Base-by-base conservation (phyloP, 176 grass and related monocot species). In the Hsuehochloa calcarea region DNA sequence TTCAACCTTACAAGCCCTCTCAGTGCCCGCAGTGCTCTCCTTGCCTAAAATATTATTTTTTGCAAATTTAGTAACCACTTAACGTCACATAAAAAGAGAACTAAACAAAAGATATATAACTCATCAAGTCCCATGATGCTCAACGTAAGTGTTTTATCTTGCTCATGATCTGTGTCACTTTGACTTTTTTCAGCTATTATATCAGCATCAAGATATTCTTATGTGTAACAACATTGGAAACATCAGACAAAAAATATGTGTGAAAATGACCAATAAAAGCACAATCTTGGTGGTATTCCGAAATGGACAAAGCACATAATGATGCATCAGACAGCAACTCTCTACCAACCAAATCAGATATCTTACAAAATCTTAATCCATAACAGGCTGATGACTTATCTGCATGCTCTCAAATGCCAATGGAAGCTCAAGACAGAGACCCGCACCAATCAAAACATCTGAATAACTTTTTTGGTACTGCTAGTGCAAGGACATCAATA, bases 1-100 rank as follows among this genome's bases (percentile, higher is more conserved):
- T 92, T 99, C 70, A 99, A 78, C 59, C 97, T 94, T 23, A 94
- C 90, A 45, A 99, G 84, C 39, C 97, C 97, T 85, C 86, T 92
- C 34, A 99, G 82, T 58, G 90, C 91, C 13, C 91, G 84, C 72
- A 94, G 77, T 77, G 88, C 75, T 87, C 88, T 99, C 80, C 90
- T 96, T 90, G 97, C 93, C 97, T 99, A 76, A 20, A 82, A 77
- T n/a, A 35, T 26, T 29, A 54, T 2, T 29, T 66, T 12, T 59
- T n/a, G 26, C 27, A 82, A 40, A 79, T 67, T 90, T 74, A 79
- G 12, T 73, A 52, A 60, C 7, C 52, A 26, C 3, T 77, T 39
- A 43, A 68, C 71, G 38, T 80, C 78, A 25, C 26, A 38, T 26
- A 59, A 49, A 68, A 69, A n/a, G 29, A 56, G 59, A 77, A 56